These are phyloP conservation scores for Candida mattraensis DNA, from an alignment of 805 yeast species.

Conservation along the genomic window DNA sequence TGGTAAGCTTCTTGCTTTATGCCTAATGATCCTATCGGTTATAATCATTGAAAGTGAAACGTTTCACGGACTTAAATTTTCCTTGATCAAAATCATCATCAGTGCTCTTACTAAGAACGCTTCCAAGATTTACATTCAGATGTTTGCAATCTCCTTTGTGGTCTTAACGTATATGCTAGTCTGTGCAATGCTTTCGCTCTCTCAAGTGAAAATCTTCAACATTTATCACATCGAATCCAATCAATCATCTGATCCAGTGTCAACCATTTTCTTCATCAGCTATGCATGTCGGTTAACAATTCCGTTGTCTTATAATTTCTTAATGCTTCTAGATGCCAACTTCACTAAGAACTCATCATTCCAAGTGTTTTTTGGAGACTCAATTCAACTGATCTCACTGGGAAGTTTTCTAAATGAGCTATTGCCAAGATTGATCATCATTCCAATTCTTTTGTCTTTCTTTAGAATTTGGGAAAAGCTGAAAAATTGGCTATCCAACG, in stretches of 20 bases:
- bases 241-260: slow-evolving; percentile 69
- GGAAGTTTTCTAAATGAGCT: slow-evolving; percentile 71
- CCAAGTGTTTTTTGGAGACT: slow-evolving; percentile 72
- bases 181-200: slow-evolving; percentile 64
- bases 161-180: slow-evolving; percentile 66
- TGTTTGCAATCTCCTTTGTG: slow-evolving; percentile 43
- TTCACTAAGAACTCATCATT: slow-evolving; percentile 44
- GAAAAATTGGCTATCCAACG: slow-evolving; percentile 35
- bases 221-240: slow-evolving; percentile 70
- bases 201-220: slow-evolving; percentile 69
- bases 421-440: slow-evolving; percentile 69
- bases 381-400: slow-evolving; percentile 71
- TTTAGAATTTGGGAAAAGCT: slow-evolving; percentile 69
- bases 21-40: slow-evolving; percentile 46
- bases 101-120: slow-evolving; percentile 24
- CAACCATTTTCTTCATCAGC: slow-evolving; percentile 74
- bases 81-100: slow-evolving; percentile 53
- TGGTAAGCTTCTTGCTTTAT: slow-evolving; percentile 43
- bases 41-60: slow-evolving; percentile 71
- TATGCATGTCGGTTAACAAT: slow-evolving; percentile 80
- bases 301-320: slow-evolving; percentile 77
- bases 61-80: slow-evolving; percentile 64
- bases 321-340: slow-evolving; percentile 53
- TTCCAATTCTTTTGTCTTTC: slow-evolving; percentile 65
- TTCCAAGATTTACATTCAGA: slow-evolving; percentile 24